phyloP scores from a whole-genome alignment of 495 filamentous ascomycete species.

The Hypoxylon fragiforme region DNA sequence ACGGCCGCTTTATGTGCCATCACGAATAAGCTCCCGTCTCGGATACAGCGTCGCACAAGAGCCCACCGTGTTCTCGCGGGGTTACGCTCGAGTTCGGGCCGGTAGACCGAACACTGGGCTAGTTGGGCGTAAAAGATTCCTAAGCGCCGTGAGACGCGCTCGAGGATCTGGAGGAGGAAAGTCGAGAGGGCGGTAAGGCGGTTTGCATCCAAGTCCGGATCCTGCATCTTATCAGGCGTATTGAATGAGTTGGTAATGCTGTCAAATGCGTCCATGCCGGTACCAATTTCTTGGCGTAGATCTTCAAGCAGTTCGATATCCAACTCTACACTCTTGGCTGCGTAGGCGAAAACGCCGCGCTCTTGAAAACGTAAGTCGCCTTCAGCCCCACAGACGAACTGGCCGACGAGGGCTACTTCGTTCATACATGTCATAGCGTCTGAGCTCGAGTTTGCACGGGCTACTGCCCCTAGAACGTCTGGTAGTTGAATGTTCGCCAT shows the following conservation, averaged over 20 bases:
- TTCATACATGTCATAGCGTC: conserved; percentile 47
- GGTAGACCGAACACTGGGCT: conserved; percentile 48
- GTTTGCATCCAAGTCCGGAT: conserved; percentile 28
- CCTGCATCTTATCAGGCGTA: conserved; percentile 20
- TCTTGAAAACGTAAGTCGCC: conserved; percentile 48
- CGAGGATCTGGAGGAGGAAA: conserved; percentile 53
- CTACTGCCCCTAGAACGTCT: conserved; percentile 53
- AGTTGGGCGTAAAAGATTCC: conserved; percentile 52
- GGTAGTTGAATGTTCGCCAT: conserved; percentile 44
- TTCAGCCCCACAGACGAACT: conserved; percentile 47
- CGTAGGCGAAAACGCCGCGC: conserved; percentile 51
- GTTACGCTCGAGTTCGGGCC: conserved; percentile 51
- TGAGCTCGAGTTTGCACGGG: conserved; percentile 49
- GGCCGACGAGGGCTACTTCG: conserved; percentile 53
- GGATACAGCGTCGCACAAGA: conserved; percentile 47
- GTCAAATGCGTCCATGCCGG: conserved; percentile 56
- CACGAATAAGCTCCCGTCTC: conserved; percentile 53
- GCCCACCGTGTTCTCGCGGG: conserved; percentile 53
- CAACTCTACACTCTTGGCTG: conserved; percentile 49
- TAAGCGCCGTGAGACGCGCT: conserved; percentile 51
- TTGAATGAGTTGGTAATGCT: conserved; percentile 39
- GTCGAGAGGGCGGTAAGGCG: conserved; percentile 46
- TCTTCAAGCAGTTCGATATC: conserved; percentile 54
- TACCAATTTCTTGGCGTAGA: conserved; percentile 53
- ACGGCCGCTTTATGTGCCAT: conserved; percentile 44